Percentiles rank a stretch among this genome's conserved stretches.
phyloP scores from a whole-genome alignment of 2,329 filamentous ascomycete species.

The Arachnomyces sp. region DNA sequence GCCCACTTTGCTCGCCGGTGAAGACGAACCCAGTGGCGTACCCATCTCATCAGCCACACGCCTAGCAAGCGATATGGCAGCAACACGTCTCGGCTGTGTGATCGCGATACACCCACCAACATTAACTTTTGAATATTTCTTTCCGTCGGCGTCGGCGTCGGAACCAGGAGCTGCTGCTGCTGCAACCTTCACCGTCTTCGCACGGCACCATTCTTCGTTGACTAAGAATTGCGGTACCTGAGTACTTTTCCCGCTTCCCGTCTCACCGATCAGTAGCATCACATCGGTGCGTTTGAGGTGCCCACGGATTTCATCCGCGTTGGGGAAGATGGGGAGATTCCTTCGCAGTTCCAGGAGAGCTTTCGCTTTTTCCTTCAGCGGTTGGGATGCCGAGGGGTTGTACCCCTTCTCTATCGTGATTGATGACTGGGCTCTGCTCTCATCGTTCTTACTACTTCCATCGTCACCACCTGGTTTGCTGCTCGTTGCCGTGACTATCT shows the following conservation, averaged over 20 bases:
- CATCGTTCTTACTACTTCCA: too few relatives aligned
- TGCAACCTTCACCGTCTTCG: conserved; percentile 45
- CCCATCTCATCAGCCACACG: conserved; percentile 81
- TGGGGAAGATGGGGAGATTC: conserved; percentile 70
- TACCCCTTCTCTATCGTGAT: too few relatives aligned
- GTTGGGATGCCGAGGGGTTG: too few relatives aligned
- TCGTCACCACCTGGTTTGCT: too few relatives aligned
- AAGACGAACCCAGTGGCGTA: conserved; percentile 50
- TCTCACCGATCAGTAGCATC: conserved; percentile 83
- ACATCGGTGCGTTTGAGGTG: conserved; percentile 60
- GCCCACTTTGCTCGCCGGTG: conserved; percentile 61
- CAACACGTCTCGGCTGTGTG: conserved; percentile 87
- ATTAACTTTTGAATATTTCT: conserved; percentile 36
- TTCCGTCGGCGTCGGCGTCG: conserved; percentile 3
- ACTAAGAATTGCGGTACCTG: conserved; percentile 89
- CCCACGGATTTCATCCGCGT: conserved; percentile 60
- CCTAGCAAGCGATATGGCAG: conserved; percentile 80
- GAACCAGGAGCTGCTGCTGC: conserved; percentile 5
- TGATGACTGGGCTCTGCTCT: too few relatives aligned
- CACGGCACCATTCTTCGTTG: conserved; percentile 68
- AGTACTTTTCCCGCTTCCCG: conserved; percentile 92
- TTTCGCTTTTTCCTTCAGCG: conserved; percentile 39
- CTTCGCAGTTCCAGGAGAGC: conserved; percentile 48
- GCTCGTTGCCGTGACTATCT: too few relatives aligned
- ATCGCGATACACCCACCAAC: conserved; percentile 81